Base-by-base conservation (phyloP, 177 flowering plant species). In the Vitis hybrid region DNA sequence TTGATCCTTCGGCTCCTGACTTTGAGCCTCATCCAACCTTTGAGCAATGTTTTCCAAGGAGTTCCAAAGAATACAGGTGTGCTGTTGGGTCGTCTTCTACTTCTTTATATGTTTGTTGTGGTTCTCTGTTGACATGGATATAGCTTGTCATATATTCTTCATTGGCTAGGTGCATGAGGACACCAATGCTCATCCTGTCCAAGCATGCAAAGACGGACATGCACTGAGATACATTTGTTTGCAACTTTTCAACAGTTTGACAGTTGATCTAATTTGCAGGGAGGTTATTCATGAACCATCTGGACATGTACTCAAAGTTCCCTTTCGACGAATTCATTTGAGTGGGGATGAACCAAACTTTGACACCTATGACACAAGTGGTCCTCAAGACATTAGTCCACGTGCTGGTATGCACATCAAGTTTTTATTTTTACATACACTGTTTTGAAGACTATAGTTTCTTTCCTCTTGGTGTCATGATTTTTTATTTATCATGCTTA, bases 281-380 rank as follows among this genome's bases (percentile, higher is more conserved):
- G 99, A 96, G 80, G 83, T 90, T 77, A 72, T 81, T 75, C 99
- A 96, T 79, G 93, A 92, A 72, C 75, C 90, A 81, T 79, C 99
- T 70, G 95, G 98, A 58, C 91, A 87, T 79, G 78, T 85, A 22
- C 95, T 96, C 52, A 87, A 81, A 71, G 93, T 94, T 76, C 99
- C 99, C 29, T 96, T 96, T 76, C 85, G 99, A 55, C 83, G 98
- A 29, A 82, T 96, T 22, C 98, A 92, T 72, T 76, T 96, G 14
- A 61, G 89, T 59, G 99, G 98, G 31, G 97, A 86, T 63, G 97
- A 90, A 58, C 86, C 86, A 12, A 64, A 81, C 69, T 96, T 96
- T 71, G 99, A 96, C 74, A 85, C 87, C 26, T 96, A 96, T 73
- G 99, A 96, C 74, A 96, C 98, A 51, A 96, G 94, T 82, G 99